Base-by-base conservation (phyloP, 345 rosid genomes). In the Streptanthus diversifolius region DNA sequence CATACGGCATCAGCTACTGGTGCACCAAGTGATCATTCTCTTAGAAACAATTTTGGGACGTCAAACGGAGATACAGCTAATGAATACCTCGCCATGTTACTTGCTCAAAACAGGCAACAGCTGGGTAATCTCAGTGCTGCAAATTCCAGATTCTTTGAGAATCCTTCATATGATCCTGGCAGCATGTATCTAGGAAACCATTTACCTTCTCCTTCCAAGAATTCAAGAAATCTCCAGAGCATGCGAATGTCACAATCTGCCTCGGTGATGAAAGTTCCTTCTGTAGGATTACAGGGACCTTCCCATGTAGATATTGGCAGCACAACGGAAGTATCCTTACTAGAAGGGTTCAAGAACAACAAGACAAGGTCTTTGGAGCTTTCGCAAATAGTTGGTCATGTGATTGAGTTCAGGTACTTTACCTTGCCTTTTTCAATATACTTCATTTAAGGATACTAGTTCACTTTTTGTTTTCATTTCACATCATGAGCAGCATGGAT, bases 311-410 rank as follows among this genome's bases (percentile, higher is more conserved):
- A 86, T 82, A 59, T 76, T 64, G 86, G 88, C 66, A 70, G 71
- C 79, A 83, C 72, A 44, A 43, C 76, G 56, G 90, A 86, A 64
- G 75, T 86, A 39, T 86, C 98, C 66, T 83, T 90, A 66, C 55
- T 95, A 53, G 98, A 91, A 53, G 98, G 85, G 78, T 88, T 91
- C 66, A 95, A 95, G 89, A 87, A 79, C 82, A 89, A 81, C 81
- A 91, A 91, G 82, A 75, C 84, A 49, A 81, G 84, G 77, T 80
- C 88, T 64, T 87, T 88, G 70, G 93, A 93, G 74, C 86, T 91
- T 59, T 81, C 86, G 48, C 95, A 89, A 55, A 85, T 93, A 52
- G 67, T 78, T 75, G 90, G 77, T 29, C 95, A 89, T 71, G 88
- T 91, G 72, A 90, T 91, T 63, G 92, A 91, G 78, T 91, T 95